Percentiles rank a stretch among this genome's conserved stretches.
phyloP scores from a whole-genome alignment of 306 rosid species.

The Trifolium fragiferum region DNA sequence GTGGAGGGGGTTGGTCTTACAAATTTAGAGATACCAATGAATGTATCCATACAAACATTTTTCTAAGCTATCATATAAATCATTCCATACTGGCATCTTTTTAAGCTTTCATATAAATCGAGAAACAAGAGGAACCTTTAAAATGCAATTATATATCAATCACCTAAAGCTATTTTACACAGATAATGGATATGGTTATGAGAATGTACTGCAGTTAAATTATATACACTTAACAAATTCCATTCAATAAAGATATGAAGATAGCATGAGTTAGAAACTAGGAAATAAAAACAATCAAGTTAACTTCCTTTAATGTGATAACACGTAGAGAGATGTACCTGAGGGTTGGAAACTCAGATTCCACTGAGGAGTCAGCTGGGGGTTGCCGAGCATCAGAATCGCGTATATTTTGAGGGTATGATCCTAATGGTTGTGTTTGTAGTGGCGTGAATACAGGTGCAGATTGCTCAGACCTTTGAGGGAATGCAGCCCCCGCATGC shows the following conservation, averaged over 20 bases:
- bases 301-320: conserved; percentile 34
- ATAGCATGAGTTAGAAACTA: conserved; percentile 18
- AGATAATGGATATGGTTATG: conserved; percentile 26
- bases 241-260: conserved; percentile 27
- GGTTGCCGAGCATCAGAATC: conserved; percentile 55
- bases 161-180: not conserved
- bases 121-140: conserved; percentile 21
- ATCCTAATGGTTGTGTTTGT: conserved; percentile 87
- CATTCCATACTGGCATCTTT: not conserved
- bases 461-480: conserved; percentile 79
- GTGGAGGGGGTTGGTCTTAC: not conserved
- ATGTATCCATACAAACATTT: not conserved
- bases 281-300: conserved; percentile 26
- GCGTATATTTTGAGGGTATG: conserved; percentile 76
- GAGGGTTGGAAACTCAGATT: conserved; percentile 86
- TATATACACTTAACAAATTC: conserved; percentile 20
- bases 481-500: conserved; percentile 96
- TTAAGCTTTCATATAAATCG: not conserved
- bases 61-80: not conserved
- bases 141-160: conserved; percentile 20
- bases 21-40: conserved; percentile 10
- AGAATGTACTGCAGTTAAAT: conserved; percentile 8
- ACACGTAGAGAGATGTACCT: conserved; percentile 58
- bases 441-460: conserved; percentile 91
- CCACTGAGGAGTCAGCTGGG: conserved; percentile 73